Percentiles rank a stretch among this genome's conserved stretches.
Conservation (phyloP, 2,329 filamentous ascomycete genomes). For the Aureobasidium melanogenum region DNA sequence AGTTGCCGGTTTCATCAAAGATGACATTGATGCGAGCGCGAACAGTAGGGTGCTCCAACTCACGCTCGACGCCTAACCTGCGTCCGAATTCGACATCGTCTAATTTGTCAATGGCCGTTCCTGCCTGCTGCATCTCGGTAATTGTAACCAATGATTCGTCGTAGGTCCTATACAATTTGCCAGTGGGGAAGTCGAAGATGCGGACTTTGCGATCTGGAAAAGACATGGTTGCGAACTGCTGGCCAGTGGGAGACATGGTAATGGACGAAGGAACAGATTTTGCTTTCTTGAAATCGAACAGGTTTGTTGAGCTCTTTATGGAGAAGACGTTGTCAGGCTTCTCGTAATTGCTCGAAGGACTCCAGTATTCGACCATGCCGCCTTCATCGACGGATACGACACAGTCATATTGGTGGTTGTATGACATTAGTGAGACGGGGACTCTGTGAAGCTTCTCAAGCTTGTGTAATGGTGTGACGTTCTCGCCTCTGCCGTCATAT, state of each 20-base stretch:
- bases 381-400: slow-evolving; percentile 81
- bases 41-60: slow-evolving; percentile 63
- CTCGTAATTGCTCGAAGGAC: slow-evolving; percentile 68
- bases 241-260: slow-evolving; percentile 75
- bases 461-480: slow-evolving; percentile 63
- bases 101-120: slow-evolving; percentile 68
- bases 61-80: slow-evolving; percentile 74
- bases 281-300: slow-evolving; percentile 94
- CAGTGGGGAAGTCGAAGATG: slow-evolving; percentile 84
- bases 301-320: slow-evolving; percentile 84
- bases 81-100: slow-evolving; percentile 90
- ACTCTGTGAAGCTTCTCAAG: slow-evolving; percentile 72
- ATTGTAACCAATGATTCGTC: slow-evolving; percentile 87
- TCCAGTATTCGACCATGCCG: slow-evolving; percentile 97
- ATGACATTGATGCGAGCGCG: slow-evolving; percentile 72
- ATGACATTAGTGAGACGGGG: slow-evolving; percentile 76
- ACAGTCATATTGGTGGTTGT: slow-evolving; percentile 82
- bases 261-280: slow-evolving; percentile 77
- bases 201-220: slow-evolving; percentile 90
- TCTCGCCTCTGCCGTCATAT: slow-evolving; percentile 85
- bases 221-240: slow-evolving; percentile 80
- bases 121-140: slow-evolving; percentile 93
- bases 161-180: slow-evolving; percentile 83
- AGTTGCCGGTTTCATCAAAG: slow-evolving; percentile 94
- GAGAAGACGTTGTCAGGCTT: slow-evolving; percentile 89